Evolutionary conservation across 176 grass and related monocot genomes (phyloP).

Genomic region (Carex littledalei): DNA sequence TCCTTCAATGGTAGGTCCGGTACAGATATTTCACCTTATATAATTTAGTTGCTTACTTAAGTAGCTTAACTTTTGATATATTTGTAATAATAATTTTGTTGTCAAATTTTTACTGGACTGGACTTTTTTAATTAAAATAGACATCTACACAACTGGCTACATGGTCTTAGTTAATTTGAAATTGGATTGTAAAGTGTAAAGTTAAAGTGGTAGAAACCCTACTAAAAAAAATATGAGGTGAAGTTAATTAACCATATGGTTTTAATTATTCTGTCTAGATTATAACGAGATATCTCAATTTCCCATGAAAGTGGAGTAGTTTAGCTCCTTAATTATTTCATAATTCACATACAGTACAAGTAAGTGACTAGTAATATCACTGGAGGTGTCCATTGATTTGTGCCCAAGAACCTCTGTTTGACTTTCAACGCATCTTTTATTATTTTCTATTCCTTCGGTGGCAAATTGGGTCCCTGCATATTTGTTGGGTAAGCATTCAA

Average conservation of each 20-base stretch:
- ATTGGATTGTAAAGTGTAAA: neutral
- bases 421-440: neutral
- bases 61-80: neutral
- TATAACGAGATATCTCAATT: neutral
- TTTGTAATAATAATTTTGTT: neutral
- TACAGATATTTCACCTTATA: neutral
- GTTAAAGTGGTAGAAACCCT: neutral
- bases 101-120: neutral
- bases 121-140: too few species aligned
- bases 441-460: neutral
- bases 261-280: neutral
- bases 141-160: too few species aligned
- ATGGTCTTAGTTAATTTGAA: neutral
- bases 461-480: neutral
- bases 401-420: neutral
- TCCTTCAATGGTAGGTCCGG: neutral
- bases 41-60: neutral
- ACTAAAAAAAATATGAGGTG: neutral
- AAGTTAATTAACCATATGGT: neutral
- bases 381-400: neutral
- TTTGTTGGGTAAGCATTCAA: conserved; percentile 5
- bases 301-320: neutral
- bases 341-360: neutral
- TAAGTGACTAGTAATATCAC: neutral
- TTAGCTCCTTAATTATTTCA: neutral